A percentile compares a stretch with the other conserved stretches of the same genome.
Evolutionary conservation across 495 filamentous ascomycete species (phyloP).

Genomic region (Podospora didyma): DNA sequence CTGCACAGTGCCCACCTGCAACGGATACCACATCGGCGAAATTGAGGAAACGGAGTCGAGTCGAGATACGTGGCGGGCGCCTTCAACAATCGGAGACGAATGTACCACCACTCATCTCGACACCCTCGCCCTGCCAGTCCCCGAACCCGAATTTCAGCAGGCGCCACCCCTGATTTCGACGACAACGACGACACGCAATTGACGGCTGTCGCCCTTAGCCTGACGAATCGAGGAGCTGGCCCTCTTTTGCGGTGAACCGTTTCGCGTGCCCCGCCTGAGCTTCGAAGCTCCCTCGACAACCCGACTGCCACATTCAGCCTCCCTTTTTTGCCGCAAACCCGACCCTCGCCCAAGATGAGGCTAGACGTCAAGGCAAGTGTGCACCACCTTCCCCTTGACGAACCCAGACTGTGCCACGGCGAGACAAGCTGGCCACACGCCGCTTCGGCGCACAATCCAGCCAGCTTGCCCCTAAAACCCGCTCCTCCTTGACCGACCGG

Average conservation of each 20-base stretch:
- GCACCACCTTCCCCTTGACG: slow-evolving; percentile 5
- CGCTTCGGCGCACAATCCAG: background rate
- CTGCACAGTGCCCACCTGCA: slow-evolving; percentile 9
- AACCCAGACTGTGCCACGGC: slow-evolving; percentile 7
- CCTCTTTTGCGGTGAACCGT: slow-evolving; percentile 13
- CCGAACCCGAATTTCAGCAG: background rate
- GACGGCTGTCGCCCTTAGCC: slow-evolving; percentile 1
- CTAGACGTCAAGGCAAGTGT: slow-evolving; percentile 83
- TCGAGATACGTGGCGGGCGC: slow-evolving; percentile 31
- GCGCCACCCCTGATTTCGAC: background rate
- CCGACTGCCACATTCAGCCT: background rate
- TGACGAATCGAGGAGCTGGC: background rate
- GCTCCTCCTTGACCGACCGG: background rate
- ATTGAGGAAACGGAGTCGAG: slow-evolving; percentile 23
- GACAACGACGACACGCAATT: slow-evolving; percentile 2
- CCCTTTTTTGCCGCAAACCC: background rate
- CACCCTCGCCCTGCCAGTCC: slow-evolving; percentile 3
- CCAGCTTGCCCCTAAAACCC: slow-evolving; percentile 9
- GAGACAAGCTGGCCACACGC: slow-evolving; percentile 16
- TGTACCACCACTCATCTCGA: background rate
- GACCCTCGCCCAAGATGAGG: slow-evolving; percentile 60
- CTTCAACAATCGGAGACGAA: slow-evolving; percentile 6
- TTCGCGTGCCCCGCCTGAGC: slow-evolving; percentile 23
- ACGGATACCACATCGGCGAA: slow-evolving; percentile 32
- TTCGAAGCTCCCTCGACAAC: slow-evolving; percentile 12